Base-by-base conservation (phyloP, 805 yeast genomes). In the Candida odintsovae region DNA sequence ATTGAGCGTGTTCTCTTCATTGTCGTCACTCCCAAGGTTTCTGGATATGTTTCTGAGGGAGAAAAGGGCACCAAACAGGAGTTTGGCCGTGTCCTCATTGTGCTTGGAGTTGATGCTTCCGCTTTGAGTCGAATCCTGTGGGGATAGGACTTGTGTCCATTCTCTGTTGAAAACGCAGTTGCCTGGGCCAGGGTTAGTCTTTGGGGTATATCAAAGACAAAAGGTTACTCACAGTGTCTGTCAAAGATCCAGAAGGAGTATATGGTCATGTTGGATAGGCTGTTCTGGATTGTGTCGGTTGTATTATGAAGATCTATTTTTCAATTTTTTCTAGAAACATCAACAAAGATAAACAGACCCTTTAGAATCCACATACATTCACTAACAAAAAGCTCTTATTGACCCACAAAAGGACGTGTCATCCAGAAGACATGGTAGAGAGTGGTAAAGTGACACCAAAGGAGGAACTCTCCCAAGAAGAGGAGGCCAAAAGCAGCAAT, bases 201-300 rank as follows among this genome's bases (percentile, higher is more conserved):
- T 13, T 20, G 20, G 26, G 13, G 13, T 15, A 16, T 13, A 5
- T 12, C 13, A 12, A 18, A 19, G 18, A 12, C 2, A n/a, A 18
- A 12, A n/a, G 13, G 2, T 20, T 22, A 63, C 77, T 43, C 69
- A 66, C 97, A 87, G 67, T 92, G 97, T 62, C 94, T 77, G 63
- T 92, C 97, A 62, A 85, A 92, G 46, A 92, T 78, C 86, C 90
- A 87, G 61, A 90, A 85, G 11, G 96, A 86, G 68, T 83, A 83
- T 40, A 90, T 80, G 36, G 86, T 77, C 86, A 80, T 80, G 12
- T 8, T 46, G 31, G n/a, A 28, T 28, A 4, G 31, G 7, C 31
- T 28, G 31, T 28, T 28, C 31, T 13, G 7, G n/a, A 28, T 28
- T 28, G 31, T 13, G n/a, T 28, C 7, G 4, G 31, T 13, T 12